Conservation (phyloP, 2,329 filamentous ascomycete species). For the Colletotrichum sp. region DNA sequence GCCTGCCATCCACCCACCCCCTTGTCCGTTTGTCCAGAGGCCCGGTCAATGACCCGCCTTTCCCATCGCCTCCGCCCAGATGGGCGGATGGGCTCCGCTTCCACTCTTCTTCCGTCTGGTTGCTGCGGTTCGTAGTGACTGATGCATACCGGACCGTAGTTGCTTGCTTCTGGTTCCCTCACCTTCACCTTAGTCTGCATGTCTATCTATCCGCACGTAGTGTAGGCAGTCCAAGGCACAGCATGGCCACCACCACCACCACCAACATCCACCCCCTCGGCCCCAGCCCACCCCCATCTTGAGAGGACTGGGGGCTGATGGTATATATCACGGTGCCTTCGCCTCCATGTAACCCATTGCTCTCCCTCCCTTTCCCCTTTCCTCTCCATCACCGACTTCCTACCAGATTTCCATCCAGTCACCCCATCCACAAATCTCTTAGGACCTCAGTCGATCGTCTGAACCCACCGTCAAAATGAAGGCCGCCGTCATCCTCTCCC, state of each 20-base stretch:
- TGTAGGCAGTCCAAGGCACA: neutral
- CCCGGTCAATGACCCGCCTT: slow-evolving; percentile 9
- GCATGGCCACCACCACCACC: neutral
- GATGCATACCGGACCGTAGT: neutral
- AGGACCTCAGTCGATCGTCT: slow-evolving; percentile 24
- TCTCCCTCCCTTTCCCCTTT: slow-evolving; percentile 8
- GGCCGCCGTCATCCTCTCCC: slow-evolving; percentile 40
- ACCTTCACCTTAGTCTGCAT: neutral
- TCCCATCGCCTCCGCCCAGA: slow-evolving; percentile 5
- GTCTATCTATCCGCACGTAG: neutral
- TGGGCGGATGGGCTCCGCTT: slow-evolving; percentile 4
- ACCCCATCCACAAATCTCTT: slow-evolving; percentile 20
- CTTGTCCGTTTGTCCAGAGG: slow-evolving; percentile 2
- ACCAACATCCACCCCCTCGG: neutral
- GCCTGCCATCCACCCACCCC: neutral
- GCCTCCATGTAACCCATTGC: slow-evolving; percentile 7
- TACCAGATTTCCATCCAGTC: slow-evolving; percentile 21
- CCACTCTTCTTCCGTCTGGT: neutral
- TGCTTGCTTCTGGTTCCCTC: neutral
- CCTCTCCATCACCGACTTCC: slow-evolving; percentile 24
- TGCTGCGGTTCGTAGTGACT: slow-evolving; percentile 16
- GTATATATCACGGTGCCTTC: slow-evolving; percentile 23
- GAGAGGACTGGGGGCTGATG: neutral
- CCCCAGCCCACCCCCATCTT: neutral
- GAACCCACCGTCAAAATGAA: slow-evolving; percentile 41